Base-by-base conservation (phyloP, 441 rosid species). In the Brassica hybrid region DNA sequence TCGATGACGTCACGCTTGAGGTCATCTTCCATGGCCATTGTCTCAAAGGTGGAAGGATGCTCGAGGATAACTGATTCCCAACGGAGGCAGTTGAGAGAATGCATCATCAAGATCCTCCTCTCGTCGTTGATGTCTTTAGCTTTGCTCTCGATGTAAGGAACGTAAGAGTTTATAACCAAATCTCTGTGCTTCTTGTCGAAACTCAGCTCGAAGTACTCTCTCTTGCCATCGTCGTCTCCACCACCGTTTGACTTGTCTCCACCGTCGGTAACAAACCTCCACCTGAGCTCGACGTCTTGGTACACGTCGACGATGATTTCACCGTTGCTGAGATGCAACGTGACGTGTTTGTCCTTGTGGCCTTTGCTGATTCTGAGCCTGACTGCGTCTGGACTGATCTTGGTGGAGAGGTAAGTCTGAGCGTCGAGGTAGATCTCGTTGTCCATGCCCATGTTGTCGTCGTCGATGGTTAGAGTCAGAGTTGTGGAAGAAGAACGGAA, bases 41-140 rank as follows among this genome's bases (percentile, higher is more conserved):
- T 86, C 10, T 85, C 87, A 19, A 90, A 90, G 0, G 88, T 88
- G 0, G 94, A 81, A 0, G 91, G 90, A 63, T 88, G 92, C n/a
- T 87, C 85, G 13, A 90, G 79, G 36, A 80, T 81, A 50, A 84
- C 69, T 0, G 90, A 69, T 10, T 71, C 76, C 93, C 95, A 66
- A 0, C 12, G 4, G 13, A 2, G 5, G 80, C 54, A 0, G 88
- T 65, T 56, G 2, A 54, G 59, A 54, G 78, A 80, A 59, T 65
- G 76, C 75, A 86, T 76, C 82, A 80, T 84, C 68, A 87, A 17
- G 38, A 80, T 74, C 72, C 84, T 81, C 1, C 41, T 74, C 27
- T 74, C 61, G 1, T 80, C 81, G 2, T n/a, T 59, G 1, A 85
- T 60, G 9, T 8, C 79, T 23, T 75, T 74, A 0, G 85, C 79